Evolutionary conservation across 345 rosid species (phyloP), one percentile per base, ranked within the genome.

Genomic region (Cardamine resedifolia): DNA sequence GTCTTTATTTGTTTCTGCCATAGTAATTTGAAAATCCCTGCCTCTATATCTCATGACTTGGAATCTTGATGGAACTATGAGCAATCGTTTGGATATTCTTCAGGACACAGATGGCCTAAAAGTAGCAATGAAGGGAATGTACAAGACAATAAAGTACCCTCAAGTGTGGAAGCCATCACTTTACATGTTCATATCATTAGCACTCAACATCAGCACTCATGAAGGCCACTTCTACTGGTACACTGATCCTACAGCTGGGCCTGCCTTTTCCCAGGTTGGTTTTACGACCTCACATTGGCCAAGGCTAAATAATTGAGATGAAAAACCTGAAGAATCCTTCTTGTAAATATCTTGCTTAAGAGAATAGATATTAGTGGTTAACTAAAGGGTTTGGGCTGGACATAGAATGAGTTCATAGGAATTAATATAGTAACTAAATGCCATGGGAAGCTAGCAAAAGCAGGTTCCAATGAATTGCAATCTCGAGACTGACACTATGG

Each of bases 171-270:
- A 89, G 78, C 96, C 97, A 68, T 87, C 96, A 6, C 83, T 91
- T 6, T 87, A 81, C 82, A 88, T 91, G 88, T 91, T 78, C 75
- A 76, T 88, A 10, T 87, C 92, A 7, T 70, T 88, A 53, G 91
- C 97, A 14, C 86, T 91, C 79, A 88, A 83, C 72, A 80, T 91
- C 16, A 88, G 95, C 59, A 83, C 90, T 47, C 91, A 91, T 64
- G 97, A 91, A 83, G 97, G 91, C 31, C 86, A 84, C 43, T 88
- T 90, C 74, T 90, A 90, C 72, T 90, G 96, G 96, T 88, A 80
- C 76, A 88, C 96, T 66, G 87, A 90, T 72, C 86, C 96, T 6
- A 75, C 67, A 55, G 89, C 84, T 56, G 96, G 96, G 6, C 96
- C 94, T 3, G 94, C 87, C 50, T 88, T 90, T 66, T 88, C 97